Evolutionary conservation across 148 eudicot species (phyloP).

Genomic region (Suaeda aralocaspica): DNA sequence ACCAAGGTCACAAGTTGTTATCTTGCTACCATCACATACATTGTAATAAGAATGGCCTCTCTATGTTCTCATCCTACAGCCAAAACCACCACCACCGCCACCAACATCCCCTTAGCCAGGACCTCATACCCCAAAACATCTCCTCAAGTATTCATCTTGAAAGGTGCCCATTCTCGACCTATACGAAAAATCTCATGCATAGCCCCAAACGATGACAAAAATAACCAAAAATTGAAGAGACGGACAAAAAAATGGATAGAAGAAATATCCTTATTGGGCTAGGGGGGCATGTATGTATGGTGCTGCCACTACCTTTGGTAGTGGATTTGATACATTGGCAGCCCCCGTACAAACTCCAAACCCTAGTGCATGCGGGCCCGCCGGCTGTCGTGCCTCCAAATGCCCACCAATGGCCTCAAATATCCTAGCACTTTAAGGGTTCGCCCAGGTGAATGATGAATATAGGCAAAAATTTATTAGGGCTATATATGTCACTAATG

Average conservation of each 20-base stretch:
- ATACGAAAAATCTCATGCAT: slow-evolving; percentile 14
- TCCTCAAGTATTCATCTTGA: slow-evolving; percentile 2
- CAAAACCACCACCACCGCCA: neutral
- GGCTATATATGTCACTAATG: slow-evolving; percentile 57
- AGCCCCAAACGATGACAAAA: neutral
- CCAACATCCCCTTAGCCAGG: neutral
- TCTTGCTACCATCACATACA: neutral
- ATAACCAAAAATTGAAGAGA: neutral
- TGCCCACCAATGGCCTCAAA: slow-evolving; percentile 39
- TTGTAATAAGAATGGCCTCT: slow-evolving; percentile 14
- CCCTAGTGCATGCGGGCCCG: slow-evolving; percentile 41
- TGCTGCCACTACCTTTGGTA: slow-evolving; percentile 31
- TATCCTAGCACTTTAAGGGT: slow-evolving; percentile 34
- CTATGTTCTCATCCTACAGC: neutral
- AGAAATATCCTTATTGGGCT: slow-evolving; percentile 50
- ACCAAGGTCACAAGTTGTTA: neutral
- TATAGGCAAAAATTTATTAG: slow-evolving; percentile 44
- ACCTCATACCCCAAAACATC: neutral
- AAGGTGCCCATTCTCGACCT: neutral
- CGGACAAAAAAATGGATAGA: slow-evolving; percentile 28
- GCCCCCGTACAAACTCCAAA: slow-evolving; percentile 51
- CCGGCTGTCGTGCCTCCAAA: slow-evolving; percentile 35
- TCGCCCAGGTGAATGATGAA: slow-evolving; percentile 43
- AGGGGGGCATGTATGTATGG: slow-evolving; percentile 63
- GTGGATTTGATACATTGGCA: slow-evolving; percentile 29